A percentile compares a stretch with the other conserved stretches of the same genome.
phyloP scores from a whole-genome alignment of 345 rosid species.

The Xanthoceras sorbifolium region DNA sequence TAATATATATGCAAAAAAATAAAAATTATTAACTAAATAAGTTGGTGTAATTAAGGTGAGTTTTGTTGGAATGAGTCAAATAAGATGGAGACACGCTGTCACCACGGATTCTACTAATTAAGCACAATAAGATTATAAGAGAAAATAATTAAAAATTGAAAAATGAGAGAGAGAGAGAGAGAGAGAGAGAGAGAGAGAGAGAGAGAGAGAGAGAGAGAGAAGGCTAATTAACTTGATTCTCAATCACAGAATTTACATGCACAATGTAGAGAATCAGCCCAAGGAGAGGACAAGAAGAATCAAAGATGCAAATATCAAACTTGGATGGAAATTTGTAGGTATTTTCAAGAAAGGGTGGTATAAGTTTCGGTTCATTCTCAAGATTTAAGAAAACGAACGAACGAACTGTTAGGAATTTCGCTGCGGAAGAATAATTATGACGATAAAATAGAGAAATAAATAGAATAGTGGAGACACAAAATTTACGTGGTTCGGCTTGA shows the following conservation, averaged over 20 bases:
- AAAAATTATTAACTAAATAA: not conserved
- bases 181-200: too few species aligned
- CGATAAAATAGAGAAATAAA: too few species aligned
- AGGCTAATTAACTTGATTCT: not conserved
- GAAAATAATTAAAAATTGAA: not conserved
- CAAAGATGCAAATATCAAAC: not conserved
- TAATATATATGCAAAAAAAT: not conserved
- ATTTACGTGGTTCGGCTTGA: too few species aligned
- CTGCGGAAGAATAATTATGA: too few species aligned
- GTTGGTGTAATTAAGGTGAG: not conserved
- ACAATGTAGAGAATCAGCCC: not conserved
- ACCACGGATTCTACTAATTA: not conserved
- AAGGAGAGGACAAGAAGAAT: not conserved
- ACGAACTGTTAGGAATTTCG: too few species aligned
- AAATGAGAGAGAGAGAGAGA: too few species aligned
- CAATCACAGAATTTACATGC: not conserved
- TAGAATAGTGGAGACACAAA: too few species aligned
- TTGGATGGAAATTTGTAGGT: slow-evolving; percentile 23
- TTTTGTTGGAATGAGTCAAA: not conserved
- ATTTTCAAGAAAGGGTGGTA: slow-evolving; percentile 18
- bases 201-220: too few species aligned
- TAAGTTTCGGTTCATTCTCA: not conserved
- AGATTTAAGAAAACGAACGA: not conserved
- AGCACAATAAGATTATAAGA: not conserved
- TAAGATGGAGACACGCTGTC: not conserved